A percentile compares a stretch with the other conserved stretches of the same genome.
These are phyloP conservation scores for Candida sonorensis DNA, from an alignment of 805 yeast species.

Conservation along the genomic window DNA sequence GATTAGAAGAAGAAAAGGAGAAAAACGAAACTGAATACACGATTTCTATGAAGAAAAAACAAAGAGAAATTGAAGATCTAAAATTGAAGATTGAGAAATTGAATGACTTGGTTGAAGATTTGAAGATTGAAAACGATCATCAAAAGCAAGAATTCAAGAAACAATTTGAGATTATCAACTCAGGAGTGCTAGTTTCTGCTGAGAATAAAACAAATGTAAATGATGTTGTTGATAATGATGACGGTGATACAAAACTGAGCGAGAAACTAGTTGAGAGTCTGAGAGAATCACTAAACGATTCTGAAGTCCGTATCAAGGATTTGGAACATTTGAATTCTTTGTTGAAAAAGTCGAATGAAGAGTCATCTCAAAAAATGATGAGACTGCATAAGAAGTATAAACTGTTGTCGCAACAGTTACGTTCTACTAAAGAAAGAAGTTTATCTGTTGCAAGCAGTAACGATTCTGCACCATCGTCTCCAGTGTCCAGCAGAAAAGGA, in stretches of 20 bases:
- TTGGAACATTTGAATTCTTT: constrained; percentile 45
- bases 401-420: constrained; percentile 51
- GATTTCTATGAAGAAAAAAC: constrained; percentile 43
- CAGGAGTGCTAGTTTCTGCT: too few species aligned
- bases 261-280: constrained; percentile 32
- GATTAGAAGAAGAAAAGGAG: constrained; percentile 54
- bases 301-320: constrained; percentile 48
- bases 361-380: constrained; percentile 58
- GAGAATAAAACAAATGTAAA: too few species aligned
- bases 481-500: constrained; percentile 15
- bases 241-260: too few species aligned
- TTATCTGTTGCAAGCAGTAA: constrained; percentile 13
- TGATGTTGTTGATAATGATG: too few species aligned
- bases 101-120: constrained; percentile 12
- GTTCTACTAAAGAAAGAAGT: constrained; percentile 26
- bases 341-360: constrained; percentile 60
- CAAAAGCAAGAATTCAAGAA: constrained; percentile 4
- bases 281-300: constrained; percentile 44
- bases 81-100: constrained; percentile 37
- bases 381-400: constrained; percentile 67
- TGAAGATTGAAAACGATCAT: constrained; percentile 7
- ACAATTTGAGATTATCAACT: constrained; percentile 1
- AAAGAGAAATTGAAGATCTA: constrained; percentile 61
- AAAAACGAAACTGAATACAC: constrained; percentile 50
- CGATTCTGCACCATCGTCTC: constrained; percentile 16